phyloP scores from a whole-genome alignment of 352 stramenopile species.

The Pythium brachiatum region DNA sequence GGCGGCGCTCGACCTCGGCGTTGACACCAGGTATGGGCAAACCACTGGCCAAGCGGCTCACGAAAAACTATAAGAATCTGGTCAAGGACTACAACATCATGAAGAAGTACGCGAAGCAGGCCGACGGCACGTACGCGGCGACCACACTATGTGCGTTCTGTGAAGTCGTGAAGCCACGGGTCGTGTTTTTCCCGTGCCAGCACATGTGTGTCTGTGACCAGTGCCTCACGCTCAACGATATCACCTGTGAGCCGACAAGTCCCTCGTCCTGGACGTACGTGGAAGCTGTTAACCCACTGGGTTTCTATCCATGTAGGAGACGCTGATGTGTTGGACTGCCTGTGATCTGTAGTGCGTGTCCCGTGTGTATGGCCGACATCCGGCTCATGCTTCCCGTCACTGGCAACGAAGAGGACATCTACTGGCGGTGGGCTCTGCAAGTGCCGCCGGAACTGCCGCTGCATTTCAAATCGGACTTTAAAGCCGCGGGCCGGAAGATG shows the following conservation, averaged over 20 bases:
- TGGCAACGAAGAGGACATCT: slow-evolving; percentile 53
- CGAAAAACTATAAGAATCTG: slow-evolving; percentile 58
- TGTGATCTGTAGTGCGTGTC: slow-evolving; percentile 39
- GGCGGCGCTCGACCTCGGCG: slow-evolving; percentile 3
- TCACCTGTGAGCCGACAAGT: slow-evolving; percentile 16
- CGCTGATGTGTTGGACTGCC: slow-evolving; percentile 12
- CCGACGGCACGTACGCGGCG: slow-evolving; percentile 38
- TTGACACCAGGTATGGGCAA: background rate
- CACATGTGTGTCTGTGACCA: slow-evolving; percentile 63
- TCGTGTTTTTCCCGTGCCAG: slow-evolving; percentile 65
- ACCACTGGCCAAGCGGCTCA: slow-evolving; percentile 24
- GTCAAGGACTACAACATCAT: slow-evolving; percentile 47
- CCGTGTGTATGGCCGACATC: slow-evolving; percentile 63
- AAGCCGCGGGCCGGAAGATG: slow-evolving; percentile 26
- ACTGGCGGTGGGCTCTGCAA: slow-evolving; percentile 62
- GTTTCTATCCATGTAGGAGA: background rate
- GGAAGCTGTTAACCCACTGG: too few species aligned
- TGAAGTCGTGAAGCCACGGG: slow-evolving; percentile 25
- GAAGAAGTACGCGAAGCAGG: slow-evolving; percentile 47
- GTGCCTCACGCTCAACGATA: slow-evolving; percentile 45
- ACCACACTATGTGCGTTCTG: slow-evolving; percentile 51
- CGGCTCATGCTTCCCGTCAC: slow-evolving; percentile 53
- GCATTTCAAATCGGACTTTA: slow-evolving; percentile 54
- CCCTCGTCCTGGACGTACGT: slow-evolving; percentile 17
- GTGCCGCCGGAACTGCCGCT: slow-evolving; percentile 39